Base-by-base conservation (phyloP, 2,329 filamentous ascomycete species). In the Trichoderma oligosporum region DNA sequence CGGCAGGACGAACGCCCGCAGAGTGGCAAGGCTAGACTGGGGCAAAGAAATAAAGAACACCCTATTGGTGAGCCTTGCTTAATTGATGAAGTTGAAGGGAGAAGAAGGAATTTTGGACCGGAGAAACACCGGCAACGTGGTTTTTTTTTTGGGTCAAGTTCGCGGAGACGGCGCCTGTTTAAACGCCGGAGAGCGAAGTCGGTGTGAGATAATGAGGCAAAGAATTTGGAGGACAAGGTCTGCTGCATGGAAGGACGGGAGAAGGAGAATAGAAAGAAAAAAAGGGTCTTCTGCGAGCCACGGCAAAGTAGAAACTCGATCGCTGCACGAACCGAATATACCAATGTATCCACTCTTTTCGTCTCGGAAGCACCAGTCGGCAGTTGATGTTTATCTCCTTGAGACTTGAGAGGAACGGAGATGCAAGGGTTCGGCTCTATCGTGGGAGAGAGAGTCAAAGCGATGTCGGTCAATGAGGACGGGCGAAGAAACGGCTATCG, bases 121-220 rank as follows among this genome's bases (percentile, higher is more conserved):
- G 22, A 8, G 38, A 18, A 41, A 18, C 18, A 41, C 4, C 12
- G 41, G 20, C 22, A 11, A n/a, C n/a, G n/a, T n/a, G n/a, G n/a
- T n/a, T n/a, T n/a, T n/a, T n/a, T n/a, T n/a, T n/a, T n/a, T n/a
- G n/a, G n/a, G n/a, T n/a, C 29, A 44, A 18, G 51, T 54, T 39
- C 39, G 39, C 51, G 51, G 39, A 29, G 7, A 54, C 51, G 51
- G 51, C 41, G 39, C 16, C 22, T 45, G 22, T 11, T 29, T 20
- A 45, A 36, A 18, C 39, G n/a, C 51, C 51, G 39, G 39, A 54
- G 16, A 31, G 48, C 48, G 36, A 36, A 54, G 51, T 54, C 51
- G 27, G 38, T 35, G 29, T 33, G 38, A 9, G 14, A n/a, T 22
- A 7, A 12, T 16, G n/a, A 44, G 2, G 14, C 5, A 31, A 11